Conservation (phyloP, 192 early-diverging fungal genomes). For the Phycomyces blakesleeanus region DNA sequence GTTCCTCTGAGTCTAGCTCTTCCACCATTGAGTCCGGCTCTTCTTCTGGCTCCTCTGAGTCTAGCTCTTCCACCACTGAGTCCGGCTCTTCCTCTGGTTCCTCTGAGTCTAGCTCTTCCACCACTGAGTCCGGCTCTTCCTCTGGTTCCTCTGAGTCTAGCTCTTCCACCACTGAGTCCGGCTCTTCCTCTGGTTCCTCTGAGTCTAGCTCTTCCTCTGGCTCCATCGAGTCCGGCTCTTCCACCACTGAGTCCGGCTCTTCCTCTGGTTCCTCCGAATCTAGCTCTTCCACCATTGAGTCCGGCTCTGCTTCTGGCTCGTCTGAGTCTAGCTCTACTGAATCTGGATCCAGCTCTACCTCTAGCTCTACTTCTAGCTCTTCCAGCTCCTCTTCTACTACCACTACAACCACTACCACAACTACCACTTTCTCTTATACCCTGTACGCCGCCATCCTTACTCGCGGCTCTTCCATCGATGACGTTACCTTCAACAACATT, state of each 20-base stretch:
- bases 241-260: constrained; percentile 3
- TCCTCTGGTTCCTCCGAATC: neutral
- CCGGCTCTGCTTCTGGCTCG: neutral
- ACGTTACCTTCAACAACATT: constrained; percentile 8
- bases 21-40: neutral
- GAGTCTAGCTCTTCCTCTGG: neutral
- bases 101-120: neutral
- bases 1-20: neutral
- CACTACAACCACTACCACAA: neutral
- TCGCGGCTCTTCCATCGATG: constrained; percentile 1
- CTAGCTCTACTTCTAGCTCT: neutral
- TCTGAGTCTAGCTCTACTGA: neutral
- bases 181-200: neutral
- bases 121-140: neutral
- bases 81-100: neutral
- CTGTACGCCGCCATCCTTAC: constrained; percentile 6
- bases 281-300: neutral
- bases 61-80: neutral
- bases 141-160: neutral
- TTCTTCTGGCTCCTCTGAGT: neutral
- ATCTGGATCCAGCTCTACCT: neutral
- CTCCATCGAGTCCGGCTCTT: neutral
- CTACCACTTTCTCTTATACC: neutral
- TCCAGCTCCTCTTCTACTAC: neutral
- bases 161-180: neutral